A percentile compares a stretch with the other conserved stretches of the same genome.
Evolutionary conservation across 306 rosid species (phyloP).

Genomic region (Cucurbita argyrosperma): DNA sequence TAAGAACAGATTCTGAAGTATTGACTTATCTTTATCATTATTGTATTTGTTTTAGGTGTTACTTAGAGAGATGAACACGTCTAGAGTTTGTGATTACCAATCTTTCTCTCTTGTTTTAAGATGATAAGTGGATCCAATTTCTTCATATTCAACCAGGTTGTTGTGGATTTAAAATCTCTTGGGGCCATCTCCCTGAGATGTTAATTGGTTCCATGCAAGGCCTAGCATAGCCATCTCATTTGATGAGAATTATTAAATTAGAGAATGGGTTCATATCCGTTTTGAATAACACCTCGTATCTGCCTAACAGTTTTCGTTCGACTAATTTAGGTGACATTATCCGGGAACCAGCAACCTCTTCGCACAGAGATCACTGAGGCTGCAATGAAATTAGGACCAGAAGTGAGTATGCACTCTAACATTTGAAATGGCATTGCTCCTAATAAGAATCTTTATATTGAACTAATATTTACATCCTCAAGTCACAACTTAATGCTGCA

Average conservation of each 20-base stretch:
- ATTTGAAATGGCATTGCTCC: neutral
- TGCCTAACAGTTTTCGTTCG: neutral
- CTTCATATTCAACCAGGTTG: neutral
- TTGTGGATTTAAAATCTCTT: neutral
- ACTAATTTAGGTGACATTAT: conserved; percentile 48
- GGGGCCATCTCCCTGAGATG: neutral
- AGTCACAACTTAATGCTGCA: neutral
- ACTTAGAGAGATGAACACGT: neutral
- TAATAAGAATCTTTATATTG: neutral
- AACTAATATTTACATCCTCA: neutral
- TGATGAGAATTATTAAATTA: neutral
- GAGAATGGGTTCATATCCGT: neutral
- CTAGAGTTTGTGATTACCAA: neutral
- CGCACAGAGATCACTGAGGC: conserved; percentile 74
- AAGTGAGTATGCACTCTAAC: conserved; percentile 30
- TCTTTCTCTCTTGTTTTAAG: neutral
- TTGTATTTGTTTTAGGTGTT: neutral
- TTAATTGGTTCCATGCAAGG: neutral
- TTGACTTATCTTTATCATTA: neutral
- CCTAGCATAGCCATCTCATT: neutral
- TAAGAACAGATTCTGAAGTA: neutral
- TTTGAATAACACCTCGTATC: neutral
- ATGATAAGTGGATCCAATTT: neutral
- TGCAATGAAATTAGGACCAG: conserved; percentile 83
- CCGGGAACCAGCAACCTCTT: conserved; percentile 77